phyloP scores from a whole-genome alignment of 805 yeast species.

The Pichia gijzeniarum region DNA sequence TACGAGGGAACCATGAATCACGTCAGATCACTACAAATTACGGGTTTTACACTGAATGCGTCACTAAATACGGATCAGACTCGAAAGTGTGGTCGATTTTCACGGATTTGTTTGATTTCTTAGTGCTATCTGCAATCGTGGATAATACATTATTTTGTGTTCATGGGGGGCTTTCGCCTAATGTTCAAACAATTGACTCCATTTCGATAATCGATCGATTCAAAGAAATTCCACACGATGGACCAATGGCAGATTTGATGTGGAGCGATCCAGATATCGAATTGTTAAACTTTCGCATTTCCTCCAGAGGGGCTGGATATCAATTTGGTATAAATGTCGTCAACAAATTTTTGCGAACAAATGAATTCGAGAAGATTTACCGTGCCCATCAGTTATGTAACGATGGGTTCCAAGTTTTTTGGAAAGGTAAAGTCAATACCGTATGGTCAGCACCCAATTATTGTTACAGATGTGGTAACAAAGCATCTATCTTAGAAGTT shows the following conservation, averaged over 20 bases:
- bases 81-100: conserved; percentile 80
- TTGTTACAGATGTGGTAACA: conserved; percentile 94
- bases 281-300: conserved; percentile 68
- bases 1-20: conserved; percentile 95
- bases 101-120: conserved; percentile 88
- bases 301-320: conserved; percentile 97
- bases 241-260: conserved; percentile 98
- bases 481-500: conserved; percentile 94
- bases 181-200: conserved; percentile 90
- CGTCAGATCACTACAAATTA: conserved; percentile 95
- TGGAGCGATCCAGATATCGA: conserved; percentile 98
- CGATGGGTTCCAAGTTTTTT: conserved; percentile 89
- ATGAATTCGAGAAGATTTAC: conserved; percentile 71
- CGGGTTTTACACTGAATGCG: conserved; percentile 93
- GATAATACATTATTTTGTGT: conserved; percentile 89
- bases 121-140: conserved; percentile 83
- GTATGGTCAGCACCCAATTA: conserved; percentile 99
- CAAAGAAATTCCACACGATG: conserved; percentile 96
- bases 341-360: conserved; percentile 72
- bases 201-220: conserved; percentile 85
- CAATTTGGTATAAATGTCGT: conserved; percentile 91
- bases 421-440: conserved; percentile 85
- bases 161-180: conserved; percentile 96
- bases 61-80: conserved; percentile 73
- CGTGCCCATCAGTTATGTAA: conserved; percentile 97